Base-by-base conservation (phyloP, 495 filamentous ascomycete species). In the Penicillium herquei region DNA sequence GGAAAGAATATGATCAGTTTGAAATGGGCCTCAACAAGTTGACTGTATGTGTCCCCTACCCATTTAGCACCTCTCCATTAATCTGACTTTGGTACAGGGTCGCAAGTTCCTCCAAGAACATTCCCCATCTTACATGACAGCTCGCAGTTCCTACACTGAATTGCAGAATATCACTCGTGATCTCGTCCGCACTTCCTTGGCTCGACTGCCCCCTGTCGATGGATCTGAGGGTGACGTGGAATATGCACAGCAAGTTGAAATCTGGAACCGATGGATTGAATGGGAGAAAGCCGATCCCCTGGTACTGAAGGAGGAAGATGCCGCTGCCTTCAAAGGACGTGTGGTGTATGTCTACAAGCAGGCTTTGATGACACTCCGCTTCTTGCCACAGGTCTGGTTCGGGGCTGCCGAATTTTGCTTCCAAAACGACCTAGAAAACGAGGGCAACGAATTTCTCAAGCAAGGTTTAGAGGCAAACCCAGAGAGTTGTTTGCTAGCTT, bases 1-100 rank as follows among this genome's bases (percentile, higher is more conserved):
- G 94, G 94, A 96, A 94, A 72, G 93, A 98, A 65, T 98, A 98
- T 64, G 92, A 96, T 71, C 81, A 86, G 62, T 98, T 98, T 64
- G 94, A 98, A 71, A 89, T 91, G 84, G 82, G 84, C 8, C 71
- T 96, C 33, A 97, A 96, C 71, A 98, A 96, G 71, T 77, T 89
- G 51, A 90, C 89, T 39, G 89, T 91, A 77, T 73, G 60, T 39
- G 5, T 44, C 17, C 6, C 6, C 11, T 46, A 46, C 17, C 9
- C 12, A 26, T 35, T 51, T 26, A 4, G 21, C 21, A 48, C 54
- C 51, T 73, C 42, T 60, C 17, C 42, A 49, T 32, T 51, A 18
- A 14, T 26, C 21, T 26, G 21, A 26, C 21, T 26, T 26, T 26
- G 21, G 11, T 56, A 53, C 56, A 92, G 90, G 95, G 90, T 49